phyloP scores from a whole-genome alignment of 768 basidiomycete genomes.

The Lactifluus pinguis region DNA sequence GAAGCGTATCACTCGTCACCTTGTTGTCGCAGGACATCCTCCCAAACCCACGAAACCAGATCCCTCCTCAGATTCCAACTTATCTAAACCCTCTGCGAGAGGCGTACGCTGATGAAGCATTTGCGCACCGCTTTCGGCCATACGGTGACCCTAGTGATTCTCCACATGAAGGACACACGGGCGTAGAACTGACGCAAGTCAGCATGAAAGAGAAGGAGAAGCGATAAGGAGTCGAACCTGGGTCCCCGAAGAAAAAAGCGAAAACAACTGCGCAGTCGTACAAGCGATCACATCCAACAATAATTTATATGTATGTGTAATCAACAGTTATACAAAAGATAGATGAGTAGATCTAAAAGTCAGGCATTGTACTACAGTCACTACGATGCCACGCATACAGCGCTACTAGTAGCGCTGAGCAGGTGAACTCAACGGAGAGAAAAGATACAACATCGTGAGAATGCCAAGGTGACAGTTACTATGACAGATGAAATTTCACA shows the following conservation, averaged over 20 bases:
- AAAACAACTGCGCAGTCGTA: neutral
- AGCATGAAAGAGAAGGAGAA: neutral
- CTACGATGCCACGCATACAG: neutral
- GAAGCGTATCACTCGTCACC: slow-evolving; percentile 13
- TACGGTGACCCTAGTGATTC: slow-evolving; percentile 11
- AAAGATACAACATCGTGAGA: slow-evolving; percentile 68
- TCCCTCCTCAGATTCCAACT: neutral
- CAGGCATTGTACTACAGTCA: neutral
- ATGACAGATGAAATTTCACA: no score
- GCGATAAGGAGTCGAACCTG: slow-evolving; percentile 4
- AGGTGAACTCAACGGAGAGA: slow-evolving; percentile 64
- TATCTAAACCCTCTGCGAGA: slow-evolving; percentile 11
- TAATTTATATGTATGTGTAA: neutral
- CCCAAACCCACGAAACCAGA: slow-evolving; percentile 1
- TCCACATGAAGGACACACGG: neutral
- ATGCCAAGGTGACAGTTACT: no score
- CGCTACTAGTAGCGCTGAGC: slow-evolving; percentile 3
- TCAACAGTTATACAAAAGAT: neutral
- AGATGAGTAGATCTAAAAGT: neutral
- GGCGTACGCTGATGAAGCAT: slow-evolving; percentile 13
- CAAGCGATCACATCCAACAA: neutral
- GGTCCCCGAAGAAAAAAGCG: slow-evolving; percentile 16
- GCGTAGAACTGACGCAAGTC: neutral
- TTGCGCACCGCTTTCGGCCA: slow-evolving; percentile 16
- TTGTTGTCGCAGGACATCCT: slow-evolving; percentile 10